Percentiles rank a stretch among this genome's conserved stretches.
These are phyloP conservation scores for Quercus robur DNA, from an alignment of 306 rosid species.

Conservation along the genomic window DNA sequence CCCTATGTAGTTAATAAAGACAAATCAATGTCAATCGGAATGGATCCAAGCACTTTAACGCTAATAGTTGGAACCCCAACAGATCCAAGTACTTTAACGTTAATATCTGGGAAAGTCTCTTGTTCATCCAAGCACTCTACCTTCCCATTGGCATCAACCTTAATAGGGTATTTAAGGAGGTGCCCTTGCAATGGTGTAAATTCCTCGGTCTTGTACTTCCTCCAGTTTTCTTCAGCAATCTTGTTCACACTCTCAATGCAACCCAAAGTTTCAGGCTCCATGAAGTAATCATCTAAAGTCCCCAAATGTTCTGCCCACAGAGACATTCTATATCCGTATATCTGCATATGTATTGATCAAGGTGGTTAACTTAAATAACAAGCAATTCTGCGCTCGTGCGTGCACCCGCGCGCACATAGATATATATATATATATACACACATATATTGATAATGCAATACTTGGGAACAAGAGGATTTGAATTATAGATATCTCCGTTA, in stretches of 20 bases:
- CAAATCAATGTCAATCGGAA: too few relatives aligned
- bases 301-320: slow-evolving; percentile 88
- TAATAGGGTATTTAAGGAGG: slow-evolving; percentile 46
- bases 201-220: slow-evolving; percentile 40
- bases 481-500: too few relatives aligned
- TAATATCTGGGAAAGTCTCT: slow-evolving; percentile 48
- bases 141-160: slow-evolving; percentile 30
- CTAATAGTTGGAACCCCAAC: background rate
- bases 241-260: slow-evolving; percentile 60
- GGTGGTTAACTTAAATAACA: too few relatives aligned
- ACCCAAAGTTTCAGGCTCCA: slow-evolving; percentile 45
- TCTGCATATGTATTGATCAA: slow-evolving; percentile 14
- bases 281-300: slow-evolving; percentile 38
- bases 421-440: too few relatives aligned
- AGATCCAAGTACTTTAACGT: slow-evolving; percentile 43
- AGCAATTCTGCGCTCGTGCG: background rate
- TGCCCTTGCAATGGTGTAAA: slow-evolving; percentile 64
- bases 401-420: fast-evolving
- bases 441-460: too few relatives aligned
- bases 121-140: slow-evolving; percentile 31
- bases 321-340: slow-evolving; percentile 84
- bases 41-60: slow-evolving; percentile 39
- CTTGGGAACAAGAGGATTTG: too few relatives aligned
- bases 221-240: slow-evolving; percentile 72
- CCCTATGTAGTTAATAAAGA: slow-evolving; percentile 33